Percentiles rank a stretch among this genome's conserved stretches.
These are phyloP conservation scores for Cornus suecica DNA, from an alignment of 148 eudicot genomes.

Conservation along the genomic window DNA sequence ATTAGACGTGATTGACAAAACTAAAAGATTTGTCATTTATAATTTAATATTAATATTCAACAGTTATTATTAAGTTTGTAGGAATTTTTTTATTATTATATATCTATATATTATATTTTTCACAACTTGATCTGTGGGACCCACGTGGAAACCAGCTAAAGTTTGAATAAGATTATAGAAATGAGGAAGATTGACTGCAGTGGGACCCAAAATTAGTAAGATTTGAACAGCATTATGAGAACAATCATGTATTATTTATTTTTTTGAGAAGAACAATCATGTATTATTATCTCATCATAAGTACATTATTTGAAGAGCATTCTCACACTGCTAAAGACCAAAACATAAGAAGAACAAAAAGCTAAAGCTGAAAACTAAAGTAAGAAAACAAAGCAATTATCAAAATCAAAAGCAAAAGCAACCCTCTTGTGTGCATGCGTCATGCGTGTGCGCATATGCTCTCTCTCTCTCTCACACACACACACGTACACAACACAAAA, in stretches of 20 bases:
- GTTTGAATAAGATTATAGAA: no score
- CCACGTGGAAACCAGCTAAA: no score
- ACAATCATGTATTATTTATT: not conserved
- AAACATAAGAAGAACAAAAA: not conserved
- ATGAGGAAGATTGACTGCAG: not conserved
- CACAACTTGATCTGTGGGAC: no score
- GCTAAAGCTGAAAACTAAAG: conserved; percentile 3
- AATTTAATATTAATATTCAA: no score
- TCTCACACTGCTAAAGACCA: conserved; percentile 9
- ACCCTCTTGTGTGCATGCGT: not conserved
- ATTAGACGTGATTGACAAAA: no score
- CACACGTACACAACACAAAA: not conserved
- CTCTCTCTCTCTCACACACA: not conserved
- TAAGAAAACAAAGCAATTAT: not conserved
- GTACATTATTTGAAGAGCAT: conserved; percentile 7
- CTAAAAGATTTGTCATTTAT: no score
- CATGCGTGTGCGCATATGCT: not conserved
- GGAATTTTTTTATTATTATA: no score
- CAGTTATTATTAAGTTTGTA: no score
- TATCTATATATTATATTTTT: no score
- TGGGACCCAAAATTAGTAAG: not conserved
- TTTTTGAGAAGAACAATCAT: not conserved
- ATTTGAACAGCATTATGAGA: not conserved
- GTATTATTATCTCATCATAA: not conserved
- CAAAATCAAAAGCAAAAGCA: conserved; percentile 22